Conservation (phyloP, 2,329 filamentous ascomycete species). For the Celoporthe dispersa region DNA sequence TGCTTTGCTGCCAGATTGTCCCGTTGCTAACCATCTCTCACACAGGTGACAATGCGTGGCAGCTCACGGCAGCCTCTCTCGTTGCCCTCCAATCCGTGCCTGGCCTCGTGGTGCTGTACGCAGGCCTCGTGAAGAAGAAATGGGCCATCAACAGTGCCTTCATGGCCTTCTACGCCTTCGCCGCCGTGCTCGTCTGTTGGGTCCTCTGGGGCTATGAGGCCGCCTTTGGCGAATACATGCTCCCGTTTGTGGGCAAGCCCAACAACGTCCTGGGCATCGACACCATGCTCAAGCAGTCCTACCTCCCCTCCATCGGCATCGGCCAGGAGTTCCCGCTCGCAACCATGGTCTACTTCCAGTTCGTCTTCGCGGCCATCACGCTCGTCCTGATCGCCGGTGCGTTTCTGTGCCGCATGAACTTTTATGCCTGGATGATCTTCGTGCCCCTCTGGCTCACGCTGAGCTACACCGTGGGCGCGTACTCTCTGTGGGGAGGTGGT, state of each 20-base stretch:
- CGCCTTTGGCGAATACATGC: slow-evolving; percentile 53
- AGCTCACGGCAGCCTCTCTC: slow-evolving; percentile 53
- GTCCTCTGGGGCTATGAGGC: slow-evolving; percentile 55
- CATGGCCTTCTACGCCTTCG: slow-evolving; percentile 57
- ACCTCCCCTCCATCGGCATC: slow-evolving; percentile 46
- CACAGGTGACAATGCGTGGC: slow-evolving; percentile 56
- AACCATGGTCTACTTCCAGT: slow-evolving; percentile 59
- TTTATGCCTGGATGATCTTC: slow-evolving; percentile 56
- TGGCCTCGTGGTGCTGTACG: slow-evolving; percentile 54
- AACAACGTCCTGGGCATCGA: slow-evolving; percentile 50
- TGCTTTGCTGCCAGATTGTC: neutral
- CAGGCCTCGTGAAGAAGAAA: slow-evolving; percentile 52
- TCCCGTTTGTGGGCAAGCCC: slow-evolving; percentile 52
- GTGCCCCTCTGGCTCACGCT: slow-evolving; percentile 54
- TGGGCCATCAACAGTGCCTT: slow-evolving; percentile 55
- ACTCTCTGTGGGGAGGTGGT: slow-evolving; percentile 29
- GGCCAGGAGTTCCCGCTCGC: slow-evolving; percentile 48
- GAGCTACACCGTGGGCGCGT: slow-evolving; percentile 23
- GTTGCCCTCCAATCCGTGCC: slow-evolving; percentile 55
- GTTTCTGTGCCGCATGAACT: slow-evolving; percentile 54
- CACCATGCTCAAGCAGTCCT: slow-evolving; percentile 47
- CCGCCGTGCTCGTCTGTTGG: slow-evolving; percentile 52
- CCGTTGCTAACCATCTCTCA: neutral
- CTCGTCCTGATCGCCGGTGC: slow-evolving; percentile 52
- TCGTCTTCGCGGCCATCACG: slow-evolving; percentile 57